Evolutionary conservation across 106 monocot species (phyloP).

Genomic region (Allium cepa): DNA sequence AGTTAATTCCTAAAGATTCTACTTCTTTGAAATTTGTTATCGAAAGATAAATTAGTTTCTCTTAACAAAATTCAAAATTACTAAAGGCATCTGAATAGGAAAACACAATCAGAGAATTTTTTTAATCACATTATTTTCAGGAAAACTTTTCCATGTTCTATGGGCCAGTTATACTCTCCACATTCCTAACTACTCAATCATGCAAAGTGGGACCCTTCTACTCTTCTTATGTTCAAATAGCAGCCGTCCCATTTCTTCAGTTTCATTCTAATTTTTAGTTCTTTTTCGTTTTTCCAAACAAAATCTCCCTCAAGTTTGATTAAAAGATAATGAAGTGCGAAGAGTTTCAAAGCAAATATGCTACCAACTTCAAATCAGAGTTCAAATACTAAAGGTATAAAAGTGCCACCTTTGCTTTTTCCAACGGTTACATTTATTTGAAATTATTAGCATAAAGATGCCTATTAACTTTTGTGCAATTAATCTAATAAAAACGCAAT

Average conservation of each 20-base stretch:
- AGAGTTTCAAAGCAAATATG: conserved; percentile 1
- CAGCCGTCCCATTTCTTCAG: background rate
- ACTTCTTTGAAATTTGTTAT: too few relatives aligned
- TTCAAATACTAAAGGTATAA: background rate
- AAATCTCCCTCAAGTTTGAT: too few relatives aligned
- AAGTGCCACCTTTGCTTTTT: background rate
- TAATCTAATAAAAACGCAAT: background rate
- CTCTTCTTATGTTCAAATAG: background rate
- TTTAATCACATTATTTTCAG: too few relatives aligned
- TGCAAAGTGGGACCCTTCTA: background rate
- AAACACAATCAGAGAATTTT: too few relatives aligned
- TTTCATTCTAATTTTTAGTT: background rate
- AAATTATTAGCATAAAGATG: background rate
- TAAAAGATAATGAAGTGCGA: background rate
- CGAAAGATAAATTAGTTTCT: too few relatives aligned
- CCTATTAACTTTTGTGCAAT: background rate
- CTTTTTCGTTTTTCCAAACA: background rate
- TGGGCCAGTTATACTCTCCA: background rate
- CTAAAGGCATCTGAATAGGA: too few relatives aligned
- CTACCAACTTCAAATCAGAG: background rate
- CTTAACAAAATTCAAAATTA: too few relatives aligned
- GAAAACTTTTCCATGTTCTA: background rate
- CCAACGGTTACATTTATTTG: background rate
- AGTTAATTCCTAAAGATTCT: too few relatives aligned
- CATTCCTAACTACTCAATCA: conserved; percentile 7